Conservation (phyloP, 805 yeast genomes). For the Ogataea pilisensis region DNA sequence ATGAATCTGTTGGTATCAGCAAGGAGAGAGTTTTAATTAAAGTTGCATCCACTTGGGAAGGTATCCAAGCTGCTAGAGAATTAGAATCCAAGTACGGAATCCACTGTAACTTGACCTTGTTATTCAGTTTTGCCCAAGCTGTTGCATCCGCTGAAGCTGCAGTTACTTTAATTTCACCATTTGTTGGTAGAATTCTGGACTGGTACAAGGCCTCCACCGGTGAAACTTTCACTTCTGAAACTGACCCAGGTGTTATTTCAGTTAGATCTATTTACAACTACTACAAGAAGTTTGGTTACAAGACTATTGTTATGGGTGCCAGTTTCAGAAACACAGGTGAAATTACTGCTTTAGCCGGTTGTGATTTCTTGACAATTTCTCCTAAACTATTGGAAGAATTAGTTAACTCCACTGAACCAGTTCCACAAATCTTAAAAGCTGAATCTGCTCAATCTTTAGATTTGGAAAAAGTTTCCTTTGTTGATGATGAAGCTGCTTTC, state of each 20-base stretch:
- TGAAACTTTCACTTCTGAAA: slow-evolving; percentile 69
- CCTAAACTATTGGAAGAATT: slow-evolving; percentile 90
- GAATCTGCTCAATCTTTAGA: slow-evolving; percentile 52
- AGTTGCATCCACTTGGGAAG: slow-evolving; percentile 98
- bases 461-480: slow-evolving; percentile 68
- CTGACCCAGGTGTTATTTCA: slow-evolving; percentile 95
- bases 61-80: slow-evolving; percentile 97
- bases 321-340: slow-evolving; percentile 97
- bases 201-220: slow-evolving; percentile 97
- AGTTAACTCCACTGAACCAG: slow-evolving; percentile 67
- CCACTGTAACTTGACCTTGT: slow-evolving; percentile 91
- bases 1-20: slow-evolving; percentile 76
- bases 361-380: slow-evolving; percentile 92
- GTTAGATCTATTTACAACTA: slow-evolving; percentile 90
- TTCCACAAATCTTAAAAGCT: slow-evolving; percentile 80
- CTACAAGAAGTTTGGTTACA: slow-evolving; percentile 95
- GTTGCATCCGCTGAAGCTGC: slow-evolving; percentile 98
- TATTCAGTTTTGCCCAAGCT: slow-evolving; percentile 95
- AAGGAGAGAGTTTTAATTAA: slow-evolving; percentile 93
- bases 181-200: slow-evolving; percentile 98
- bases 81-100: slow-evolving; percentile 86
- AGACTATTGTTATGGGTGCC: slow-evolving; percentile 99
- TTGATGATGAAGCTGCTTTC: slow-evolving; percentile 85
- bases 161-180: slow-evolving; percentile 95
- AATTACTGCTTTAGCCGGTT: slow-evolving; percentile 95